Conservation (phyloP, 2,329 filamentous ascomycete genomes). For the Zasmidium citrigriseum region DNA sequence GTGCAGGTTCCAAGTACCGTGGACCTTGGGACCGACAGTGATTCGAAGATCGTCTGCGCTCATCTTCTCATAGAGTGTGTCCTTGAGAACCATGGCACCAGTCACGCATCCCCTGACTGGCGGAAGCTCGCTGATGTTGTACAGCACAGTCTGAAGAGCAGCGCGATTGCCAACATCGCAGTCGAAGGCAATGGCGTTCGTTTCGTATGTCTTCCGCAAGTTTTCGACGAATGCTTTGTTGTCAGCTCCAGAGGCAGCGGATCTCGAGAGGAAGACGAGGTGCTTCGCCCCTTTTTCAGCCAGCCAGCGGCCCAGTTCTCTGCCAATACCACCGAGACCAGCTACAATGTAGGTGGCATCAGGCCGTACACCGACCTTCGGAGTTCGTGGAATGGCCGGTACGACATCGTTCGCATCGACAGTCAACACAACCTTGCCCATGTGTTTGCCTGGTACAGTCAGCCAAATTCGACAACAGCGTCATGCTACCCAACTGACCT, state of each 20-base stretch:
- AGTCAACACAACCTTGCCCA: slow-evolving; percentile 13
- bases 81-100: slow-evolving; percentile 36
- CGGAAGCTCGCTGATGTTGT: slow-evolving; percentile 20
- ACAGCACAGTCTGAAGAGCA: slow-evolving; percentile 22
- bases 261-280: slow-evolving; percentile 12
- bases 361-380: background rate
- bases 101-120: slow-evolving; percentile 47
- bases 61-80: slow-evolving; percentile 27
- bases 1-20: slow-evolving; percentile 31
- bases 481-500: background rate
- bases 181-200: slow-evolving; percentile 8
- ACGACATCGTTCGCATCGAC: slow-evolving; percentile 1
- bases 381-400: slow-evolving; percentile 1
- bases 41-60: slow-evolving; percentile 16
- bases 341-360: slow-evolving; percentile 16
- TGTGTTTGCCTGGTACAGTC: slow-evolving; percentile 5
- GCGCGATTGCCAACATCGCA: slow-evolving; percentile 12
- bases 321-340: slow-evolving; percentile 18
- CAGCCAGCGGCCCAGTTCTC: slow-evolving; percentile 12
- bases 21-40: slow-evolving; percentile 27
- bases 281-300: slow-evolving; percentile 12
- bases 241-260: slow-evolving; percentile 2
- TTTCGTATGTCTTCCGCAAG: slow-evolving; percentile 1
- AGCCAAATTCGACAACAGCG: background rate
- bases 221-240: slow-evolving; percentile 6